Conservation (phyloP, 2,329 filamentous ascomycete genomes). For the Fusarium longipes region DNA sequence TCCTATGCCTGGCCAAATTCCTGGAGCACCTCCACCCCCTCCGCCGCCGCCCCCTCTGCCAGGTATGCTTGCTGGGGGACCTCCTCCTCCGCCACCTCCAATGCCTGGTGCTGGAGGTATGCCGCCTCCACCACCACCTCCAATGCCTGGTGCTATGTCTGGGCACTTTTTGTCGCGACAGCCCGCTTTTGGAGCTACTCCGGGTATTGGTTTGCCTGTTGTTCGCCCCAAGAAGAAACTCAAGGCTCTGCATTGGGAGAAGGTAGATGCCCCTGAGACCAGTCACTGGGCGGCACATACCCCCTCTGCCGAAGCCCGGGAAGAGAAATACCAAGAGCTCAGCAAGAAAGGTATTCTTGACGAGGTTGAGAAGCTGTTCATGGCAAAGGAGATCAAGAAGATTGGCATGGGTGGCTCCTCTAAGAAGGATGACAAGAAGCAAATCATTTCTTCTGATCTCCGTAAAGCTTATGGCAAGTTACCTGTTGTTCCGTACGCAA, state of each 20-base stretch:
- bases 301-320: slow-evolving; percentile 86
- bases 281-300: slow-evolving; percentile 93
- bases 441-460: slow-evolving; percentile 91
- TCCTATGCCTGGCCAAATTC: slow-evolving; percentile 60
- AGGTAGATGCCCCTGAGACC: slow-evolving; percentile 90
- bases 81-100: slow-evolving; percentile 36
- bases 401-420: slow-evolving; percentile 73
- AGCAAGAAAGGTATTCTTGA: slow-evolving; percentile 95
- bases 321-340: slow-evolving; percentile 95
- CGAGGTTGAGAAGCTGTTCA: slow-evolving; percentile 96
- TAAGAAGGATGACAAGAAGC: slow-evolving; percentile 95
- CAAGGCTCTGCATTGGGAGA: slow-evolving; percentile 99
- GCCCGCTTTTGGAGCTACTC: slow-evolving; percentile 63
- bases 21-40: slow-evolving; percentile 12
- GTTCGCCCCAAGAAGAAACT: slow-evolving; percentile 98
- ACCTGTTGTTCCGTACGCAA: not conserved
- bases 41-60: not conserved
- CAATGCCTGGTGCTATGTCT: slow-evolving; percentile 75
- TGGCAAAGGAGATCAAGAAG: slow-evolving; percentile 95
- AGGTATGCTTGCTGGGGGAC: not conserved
- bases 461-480: slow-evolving; percentile 82
- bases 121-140: slow-evolving; percentile 68
- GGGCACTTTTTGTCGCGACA: slow-evolving; percentile 80
- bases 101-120: slow-evolving; percentile 55
- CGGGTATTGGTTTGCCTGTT: slow-evolving; percentile 76